These are phyloP conservation scores for Brassica rapa DNA, from an alignment of 345 rosid species.

Conservation along the genomic window DNA sequence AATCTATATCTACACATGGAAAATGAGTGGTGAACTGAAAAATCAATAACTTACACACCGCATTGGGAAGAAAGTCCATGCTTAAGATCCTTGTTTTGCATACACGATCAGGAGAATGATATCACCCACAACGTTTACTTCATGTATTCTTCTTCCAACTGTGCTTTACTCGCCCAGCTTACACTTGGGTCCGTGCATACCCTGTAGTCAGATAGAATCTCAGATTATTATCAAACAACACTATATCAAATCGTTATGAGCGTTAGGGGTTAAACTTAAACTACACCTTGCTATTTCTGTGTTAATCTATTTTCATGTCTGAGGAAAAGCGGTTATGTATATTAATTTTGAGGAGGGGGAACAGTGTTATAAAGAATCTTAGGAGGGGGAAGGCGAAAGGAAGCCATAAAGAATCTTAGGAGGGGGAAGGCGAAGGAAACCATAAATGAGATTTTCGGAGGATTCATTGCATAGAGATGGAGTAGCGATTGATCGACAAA, in stretches of 20 bases:
- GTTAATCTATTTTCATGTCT: conserved; percentile 2
- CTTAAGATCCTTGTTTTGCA: too few species aligned
- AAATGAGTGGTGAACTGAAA: too few species aligned
- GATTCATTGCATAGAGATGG: too few species aligned
- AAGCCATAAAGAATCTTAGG: too few species aligned
- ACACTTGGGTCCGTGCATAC: conserved; percentile 98
- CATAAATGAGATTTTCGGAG: too few species aligned
- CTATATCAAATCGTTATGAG: neutral
- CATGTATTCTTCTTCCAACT: conserved; percentile 85
- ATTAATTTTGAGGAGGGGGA: neutral
- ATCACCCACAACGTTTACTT: conserved; percentile 91
- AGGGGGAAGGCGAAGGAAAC: too few species aligned
- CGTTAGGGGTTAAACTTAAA: neutral
- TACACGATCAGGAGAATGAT: conserved; percentile 72
- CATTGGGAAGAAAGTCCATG: too few species aligned
- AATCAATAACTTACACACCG: too few species aligned
- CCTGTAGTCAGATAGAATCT: conserved; percentile 50
- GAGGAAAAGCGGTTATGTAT: neutral
- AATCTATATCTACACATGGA: too few species aligned
- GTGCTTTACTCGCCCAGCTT: conserved; percentile 86
- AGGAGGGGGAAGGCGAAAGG: too few species aligned
- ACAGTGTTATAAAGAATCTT: too few species aligned
- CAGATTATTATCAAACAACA: neutral
- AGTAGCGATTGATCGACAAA: too few species aligned
- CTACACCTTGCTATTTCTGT: neutral